Evolutionary conservation across 441 rosid species (phyloP).

Genomic region (Erodium chrysanthum): DNA sequence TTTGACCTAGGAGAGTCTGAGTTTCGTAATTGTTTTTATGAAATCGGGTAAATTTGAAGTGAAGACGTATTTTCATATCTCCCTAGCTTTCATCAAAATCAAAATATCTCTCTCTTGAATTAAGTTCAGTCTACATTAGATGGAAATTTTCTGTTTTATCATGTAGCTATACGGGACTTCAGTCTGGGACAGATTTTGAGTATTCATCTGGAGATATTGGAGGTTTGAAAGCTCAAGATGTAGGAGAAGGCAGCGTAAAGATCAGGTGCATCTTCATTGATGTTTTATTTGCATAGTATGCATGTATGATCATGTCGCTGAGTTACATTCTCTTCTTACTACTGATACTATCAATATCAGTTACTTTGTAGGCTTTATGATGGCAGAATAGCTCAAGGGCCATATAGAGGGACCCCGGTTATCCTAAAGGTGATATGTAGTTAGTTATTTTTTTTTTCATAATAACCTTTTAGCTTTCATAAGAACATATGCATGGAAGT

Average conservation of each 20-base stretch:
- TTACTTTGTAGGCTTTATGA: slow-evolving; percentile 76
- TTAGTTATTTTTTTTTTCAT: background rate
- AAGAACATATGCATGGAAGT: background rate
- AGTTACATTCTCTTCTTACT: slow-evolving; percentile 16
- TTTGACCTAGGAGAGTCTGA: background rate
- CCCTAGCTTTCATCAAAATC: background rate
- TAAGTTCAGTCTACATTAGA: background rate
- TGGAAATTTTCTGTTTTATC: background rate
- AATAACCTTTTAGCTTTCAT: background rate
- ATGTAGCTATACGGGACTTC: slow-evolving; percentile 54
- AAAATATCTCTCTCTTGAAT: background rate
- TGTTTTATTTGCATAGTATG: background rate
- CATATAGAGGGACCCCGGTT: slow-evolving; percentile 52
- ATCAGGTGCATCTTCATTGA: slow-evolving; percentile 44
- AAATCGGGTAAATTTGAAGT: background rate
- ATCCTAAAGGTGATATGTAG: slow-evolving; percentile 50
- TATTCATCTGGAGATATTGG: slow-evolving; percentile 32
- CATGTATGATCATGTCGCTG: background rate
- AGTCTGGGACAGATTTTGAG: slow-evolving; percentile 40
- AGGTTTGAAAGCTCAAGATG: slow-evolving; percentile 54
- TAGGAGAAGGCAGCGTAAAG: slow-evolving; percentile 78
- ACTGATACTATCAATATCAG: slow-evolving; percentile 45
- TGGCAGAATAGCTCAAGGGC: slow-evolving; percentile 78
- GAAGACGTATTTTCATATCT: background rate
- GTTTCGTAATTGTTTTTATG: background rate